Evolutionary conservation across 768 basidiomycete genomes (phyloP).

Genomic region (Trametes maxima): DNA sequence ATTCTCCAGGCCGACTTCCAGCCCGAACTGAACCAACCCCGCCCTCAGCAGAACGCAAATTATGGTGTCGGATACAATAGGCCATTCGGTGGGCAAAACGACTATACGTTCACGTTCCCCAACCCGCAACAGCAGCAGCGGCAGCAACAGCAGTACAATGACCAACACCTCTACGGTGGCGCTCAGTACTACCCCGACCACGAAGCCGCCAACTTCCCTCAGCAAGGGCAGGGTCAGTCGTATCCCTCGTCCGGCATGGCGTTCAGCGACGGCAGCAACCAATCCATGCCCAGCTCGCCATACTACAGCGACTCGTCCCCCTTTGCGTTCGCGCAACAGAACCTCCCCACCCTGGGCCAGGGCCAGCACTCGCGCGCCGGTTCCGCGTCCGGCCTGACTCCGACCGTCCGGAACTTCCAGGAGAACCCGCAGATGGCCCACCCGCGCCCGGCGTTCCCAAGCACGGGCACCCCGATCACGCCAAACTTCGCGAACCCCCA

Average conservation of each 20-base stretch:
- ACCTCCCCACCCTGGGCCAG: constrained; percentile 7
- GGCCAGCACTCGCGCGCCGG: constrained; percentile 11
- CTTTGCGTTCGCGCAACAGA: constrained; percentile 10
- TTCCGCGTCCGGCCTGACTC: constrained; percentile 12
- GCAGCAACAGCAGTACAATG: constrained; percentile 1
- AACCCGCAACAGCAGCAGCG: constrained; percentile 5
- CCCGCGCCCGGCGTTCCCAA: constrained; percentile 9
- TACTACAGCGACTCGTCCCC: constrained; percentile 13
- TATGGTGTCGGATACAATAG: not conserved
- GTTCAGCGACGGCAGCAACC: constrained; percentile 1
- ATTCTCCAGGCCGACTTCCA: constrained; percentile 21
- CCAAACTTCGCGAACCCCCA: constrained; percentile 10
- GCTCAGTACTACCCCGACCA: constrained; percentile 11
- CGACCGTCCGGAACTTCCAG: constrained; percentile 20
- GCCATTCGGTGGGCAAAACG: constrained; percentile 8
- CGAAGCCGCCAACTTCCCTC: not conserved
- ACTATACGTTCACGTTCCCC: constrained; percentile 14
- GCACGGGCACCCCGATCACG: constrained; percentile 7
- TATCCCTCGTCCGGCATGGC: constrained; percentile 3
- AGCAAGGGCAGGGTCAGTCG: not conserved
- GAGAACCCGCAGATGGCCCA: constrained; percentile 10
- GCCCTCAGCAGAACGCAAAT: constrained; percentile 4
- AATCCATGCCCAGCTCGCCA: constrained; percentile 20
- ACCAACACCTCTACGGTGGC: constrained; percentile 11
- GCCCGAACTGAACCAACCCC: constrained; percentile 8